Percentiles rank a stretch among this genome's conserved stretches.
phyloP scores from a whole-genome alignment of 2,329 filamentous ascomycete species.

The Claviceps citrina region DNA sequence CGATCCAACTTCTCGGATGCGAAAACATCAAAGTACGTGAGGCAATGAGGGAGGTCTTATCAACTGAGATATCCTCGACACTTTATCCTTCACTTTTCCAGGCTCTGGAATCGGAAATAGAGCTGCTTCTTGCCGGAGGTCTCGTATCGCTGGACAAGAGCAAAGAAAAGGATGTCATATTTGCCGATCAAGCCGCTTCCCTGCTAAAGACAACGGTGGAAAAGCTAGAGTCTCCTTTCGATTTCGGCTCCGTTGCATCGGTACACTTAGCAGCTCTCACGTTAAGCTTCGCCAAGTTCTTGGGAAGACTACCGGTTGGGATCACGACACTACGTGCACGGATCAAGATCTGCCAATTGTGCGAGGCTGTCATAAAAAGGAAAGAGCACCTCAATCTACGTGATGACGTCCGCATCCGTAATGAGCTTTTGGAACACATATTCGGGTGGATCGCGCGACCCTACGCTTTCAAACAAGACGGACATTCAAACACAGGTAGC shows the following conservation, averaged over 20 bases:
- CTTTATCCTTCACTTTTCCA: conserved; percentile 50
- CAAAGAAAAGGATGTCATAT: conserved; percentile 46
- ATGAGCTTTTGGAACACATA: conserved; percentile 52
- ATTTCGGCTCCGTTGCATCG: conserved; percentile 45
- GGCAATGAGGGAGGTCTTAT: conserved; percentile 50
- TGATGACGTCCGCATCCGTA: conserved; percentile 53
- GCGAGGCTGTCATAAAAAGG: conserved; percentile 47
- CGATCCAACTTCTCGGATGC: conserved; percentile 50
- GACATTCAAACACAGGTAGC: conserved; percentile 14
- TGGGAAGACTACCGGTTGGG: conserved; percentile 42
- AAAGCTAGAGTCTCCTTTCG: conserved; percentile 45
- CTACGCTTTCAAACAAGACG: conserved; percentile 29
- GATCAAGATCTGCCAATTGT: conserved; percentile 53
- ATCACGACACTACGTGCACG: conserved; percentile 45
- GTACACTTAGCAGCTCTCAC: conserved; percentile 49
- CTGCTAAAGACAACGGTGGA: conserved; percentile 49
- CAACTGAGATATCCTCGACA: conserved; percentile 45
- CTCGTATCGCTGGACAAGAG: conserved; percentile 35
- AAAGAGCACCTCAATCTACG: conserved; percentile 54
- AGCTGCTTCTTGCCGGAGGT: conserved; percentile 43
- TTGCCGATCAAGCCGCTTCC: conserved; percentile 52
- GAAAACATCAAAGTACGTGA: conserved; percentile 49
- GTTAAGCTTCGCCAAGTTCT: conserved; percentile 51
- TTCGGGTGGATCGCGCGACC: conserved; percentile 54
- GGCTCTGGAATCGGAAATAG: conserved; percentile 49